A percentile compares a stretch with the other conserved stretches of the same genome.
These are phyloP conservation scores for Helianthus annuus DNA, from an alignment of 129 eudicot genomes.

Conservation along the genomic window HanXRQr2.0-SUNRISE NC_035433.2:128911577-128912076, in stretches of 20 bases:
- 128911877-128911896: slow-evolving; percentile 43
- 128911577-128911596: slow-evolving; percentile 47
- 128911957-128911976: slow-evolving; percentile 38
- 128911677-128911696: slow-evolving; percentile 48
- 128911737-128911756: slow-evolving; percentile 57
- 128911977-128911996: slow-evolving; percentile 34
- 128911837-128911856: slow-evolving; percentile 28
- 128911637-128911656: slow-evolving; percentile 41
- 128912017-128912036: slow-evolving; percentile 56
- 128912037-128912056: slow-evolving; percentile 65
- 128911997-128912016: slow-evolving; percentile 56
- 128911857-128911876: slow-evolving; percentile 23
- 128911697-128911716: slow-evolving; percentile 25
- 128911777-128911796: slow-evolving; percentile 40
- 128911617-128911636: slow-evolving; percentile 60
- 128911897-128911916: slow-evolving; percentile 55
- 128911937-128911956: slow-evolving; percentile 51
- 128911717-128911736: slow-evolving; percentile 26
- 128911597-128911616: slow-evolving; percentile 45
- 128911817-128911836: slow-evolving; percentile 21
- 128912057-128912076: slow-evolving; percentile 46
- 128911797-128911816: slow-evolving; percentile 42
- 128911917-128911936: slow-evolving; percentile 50
- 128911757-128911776: slow-evolving; percentile 38
- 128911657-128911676: slow-evolving; percentile 42